Base-by-base conservation (phyloP, 805 yeast genomes). In the Wickerhamiella azymoides region DNA sequence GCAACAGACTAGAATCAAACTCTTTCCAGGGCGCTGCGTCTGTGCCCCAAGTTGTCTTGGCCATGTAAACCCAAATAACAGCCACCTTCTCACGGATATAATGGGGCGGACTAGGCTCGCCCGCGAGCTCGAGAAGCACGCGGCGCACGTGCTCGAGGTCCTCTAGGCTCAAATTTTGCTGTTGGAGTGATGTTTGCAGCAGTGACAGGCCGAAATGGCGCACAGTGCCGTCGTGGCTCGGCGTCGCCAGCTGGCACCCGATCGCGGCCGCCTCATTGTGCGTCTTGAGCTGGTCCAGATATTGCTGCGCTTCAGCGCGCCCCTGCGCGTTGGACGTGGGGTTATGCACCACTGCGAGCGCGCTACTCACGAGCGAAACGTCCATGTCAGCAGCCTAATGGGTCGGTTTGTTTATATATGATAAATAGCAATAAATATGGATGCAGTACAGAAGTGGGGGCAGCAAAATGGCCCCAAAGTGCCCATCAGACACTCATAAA, bases 21-120 rank as follows among this genome's bases (percentile, higher is more conserved):
- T 80, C 73, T 1, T 70, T 68, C 98, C 98, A 92, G 17, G 94
- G 78, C 5, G 64, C 38, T 7, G 52, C 43, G 47, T 57, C 59
- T 9, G 74, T 68, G 14, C 96, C 96, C 98, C 98, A 92, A 26
- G 78, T 72, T 47, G 94, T 71, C 58, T 92, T 92, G 10, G 95
- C 94, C 7, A 92, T 68, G 36, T 83, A 80, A 0, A 84, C 95
- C 96, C 97, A 88, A 21, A 92, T 64, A 52, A 76, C 80, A 11
- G 96, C 94, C 36, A 88, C 58, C 62, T 92, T 92, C 59, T 88
- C 97, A 57, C 80, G 84, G 47, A 92, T 70, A 56, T 80, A 93
- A 61, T 85, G 89, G 6, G 97, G 95, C 60, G 89, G 96, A 19
- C 64, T 61, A n/a, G 65, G 64, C 5, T 69, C 57, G 28, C 68